Base-by-base conservation (phyloP, 140 eudicot species). In the Anethum foeniculum region DNA sequence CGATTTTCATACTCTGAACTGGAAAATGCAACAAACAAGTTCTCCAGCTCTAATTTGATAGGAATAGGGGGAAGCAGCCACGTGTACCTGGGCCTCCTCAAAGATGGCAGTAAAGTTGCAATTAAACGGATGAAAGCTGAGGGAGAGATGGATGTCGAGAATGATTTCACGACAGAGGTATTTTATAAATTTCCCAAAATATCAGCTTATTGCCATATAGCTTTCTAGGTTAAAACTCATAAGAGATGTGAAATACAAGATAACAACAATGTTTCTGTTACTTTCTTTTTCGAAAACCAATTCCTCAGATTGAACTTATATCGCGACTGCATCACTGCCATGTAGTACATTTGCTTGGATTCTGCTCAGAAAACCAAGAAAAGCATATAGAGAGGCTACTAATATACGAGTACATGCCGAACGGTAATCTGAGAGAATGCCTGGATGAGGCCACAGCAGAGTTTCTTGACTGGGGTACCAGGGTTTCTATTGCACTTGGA, bases 21-120 rank as follows among this genome's bases (percentile, higher is more conserved):
- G 87, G 99, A 92, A 89, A 85, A 71, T 11, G 97, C 97, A 52
- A 92, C 99, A 39, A 85, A 89, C 75, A 92, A 77, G 84, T 95
- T 95, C 83, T 89, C 91, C 2, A 85, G 89, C 69, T 75, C 87
- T 78, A 92, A 90, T 84, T 88, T 95, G 85, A 88, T 90, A 34
- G 99, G 97, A 34, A 87, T 88, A 39, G 99, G 99, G 65, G 97
- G 89, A 27, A 90, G 97, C 90, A 95, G 99, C 82, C 93, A 89
- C 21, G 99, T 95, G 15, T 95, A 95, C 77, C 87, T 87, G 51
- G 99, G 99, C 52, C 83, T 83, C 64, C 88, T 95, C 43, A 88
- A 86, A 83, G 91, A 95, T 83, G 97, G 97, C 68, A 82, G 83
- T 85, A 85, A 82, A 60, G 95, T 95, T 84, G 99, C 99, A 51